Base-by-base conservation (phyloP, 306 rosid genomes). In the Heteromeles arbutifolia region DNA sequence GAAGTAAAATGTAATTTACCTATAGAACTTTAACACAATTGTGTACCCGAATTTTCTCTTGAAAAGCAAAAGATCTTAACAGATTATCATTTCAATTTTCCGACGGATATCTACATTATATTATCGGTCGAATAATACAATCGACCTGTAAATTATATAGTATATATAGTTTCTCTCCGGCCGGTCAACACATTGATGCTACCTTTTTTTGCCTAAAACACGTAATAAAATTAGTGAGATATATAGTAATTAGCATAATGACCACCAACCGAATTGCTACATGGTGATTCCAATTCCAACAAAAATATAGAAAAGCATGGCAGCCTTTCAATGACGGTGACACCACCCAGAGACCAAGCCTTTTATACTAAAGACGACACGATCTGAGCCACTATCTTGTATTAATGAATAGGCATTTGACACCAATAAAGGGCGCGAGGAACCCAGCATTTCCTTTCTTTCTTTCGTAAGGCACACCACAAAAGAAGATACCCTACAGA, bases 361-460 rank as follows among this genome's bases (percentile, higher is more conserved):
- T 79, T 84, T 85, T 67, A 24, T 64, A 53, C 77, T 75, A 82
- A 86, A 81, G 86, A 72, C 43, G 79, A 84, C 82, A 80, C 85
- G 70, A 77, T 82, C 71, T 77, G 34, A 79, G 82, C 86, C 94
- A 84, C 88, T 71, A 83, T 48, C 81, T 76, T 56, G 11, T 41
- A n/a, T 11, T 11, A 28, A 21, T 71, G 80, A 79, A 82, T 82
- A 4, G 77, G 70, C 57, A 67, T 79, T 72, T 72, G 86, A 79
- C 86, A 83, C 86, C 86, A 81, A 73, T 3, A 80, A 83, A 75
- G 75, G 50, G 26, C 62, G 54, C 57, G 43, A 70, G 24, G 84
- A 82, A 86, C 73, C 83, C 83, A 73, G 45, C 79, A 66, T 68
- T 45, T 34, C 76, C 29, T 62, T 31, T 19, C 70, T 54, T 69